Evolutionary conservation across 495 filamentous ascomycete species (phyloP).

Genomic region (Annulohypoxylon stygium): DNA sequence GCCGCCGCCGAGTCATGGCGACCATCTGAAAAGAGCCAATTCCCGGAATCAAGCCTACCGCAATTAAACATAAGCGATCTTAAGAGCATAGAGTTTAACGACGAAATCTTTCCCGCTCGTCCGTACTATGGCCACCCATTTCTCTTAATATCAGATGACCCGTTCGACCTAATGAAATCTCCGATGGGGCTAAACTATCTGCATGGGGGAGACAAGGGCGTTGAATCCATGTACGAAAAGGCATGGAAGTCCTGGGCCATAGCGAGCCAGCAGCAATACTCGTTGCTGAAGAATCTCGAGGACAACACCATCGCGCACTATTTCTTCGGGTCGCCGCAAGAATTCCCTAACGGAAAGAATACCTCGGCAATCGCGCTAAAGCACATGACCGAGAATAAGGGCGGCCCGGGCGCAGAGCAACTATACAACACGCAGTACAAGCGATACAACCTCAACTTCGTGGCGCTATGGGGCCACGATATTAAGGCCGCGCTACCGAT

Average conservation of each 20-base stretch:
- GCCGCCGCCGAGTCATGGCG: constrained; percentile 46
- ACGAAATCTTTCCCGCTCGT: constrained; percentile 46
- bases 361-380: constrained; percentile 29
- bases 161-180: constrained; percentile 54
- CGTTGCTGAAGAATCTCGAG: constrained; percentile 66
- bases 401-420: constrained; percentile 50
- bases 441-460: constrained; percentile 61
- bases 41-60: constrained; percentile 33
- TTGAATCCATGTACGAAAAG: constrained; percentile 38
- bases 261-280: constrained; percentile 68
- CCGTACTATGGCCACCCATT: constrained; percentile 59
- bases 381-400: constrained; percentile 24
- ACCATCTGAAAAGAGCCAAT: constrained; percentile 40
- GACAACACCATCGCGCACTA: constrained; percentile 59
- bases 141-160: constrained; percentile 54
- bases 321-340: constrained; percentile 59
- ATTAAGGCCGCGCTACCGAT: constrained; percentile 47
- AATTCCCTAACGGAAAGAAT: constrained; percentile 34
- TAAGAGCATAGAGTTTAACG: constrained; percentile 36
- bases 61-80: constrained; percentile 30
- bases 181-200: constrained; percentile 54
- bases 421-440: constrained; percentile 61
- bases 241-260: constrained; percentile 63
- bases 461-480: constrained; percentile 63
- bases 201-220: constrained; percentile 17